phyloP scores from a whole-genome alignment of 306 rosid species.

The Sicyos baderoa region DNA sequence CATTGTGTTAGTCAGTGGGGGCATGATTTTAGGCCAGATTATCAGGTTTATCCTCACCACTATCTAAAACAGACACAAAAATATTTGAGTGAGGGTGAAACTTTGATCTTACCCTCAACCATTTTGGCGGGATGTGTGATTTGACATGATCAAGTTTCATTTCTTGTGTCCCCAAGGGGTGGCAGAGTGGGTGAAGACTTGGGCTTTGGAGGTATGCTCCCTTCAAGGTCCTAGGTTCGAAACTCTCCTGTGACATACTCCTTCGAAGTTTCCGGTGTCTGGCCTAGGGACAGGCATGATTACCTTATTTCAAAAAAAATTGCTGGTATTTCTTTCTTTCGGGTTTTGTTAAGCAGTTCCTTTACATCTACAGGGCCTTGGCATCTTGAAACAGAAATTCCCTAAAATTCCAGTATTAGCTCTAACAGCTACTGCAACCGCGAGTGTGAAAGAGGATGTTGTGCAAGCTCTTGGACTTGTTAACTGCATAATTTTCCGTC shows the following conservation, averaged over 20 bases:
- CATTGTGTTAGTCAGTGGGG: conserved; percentile 99
- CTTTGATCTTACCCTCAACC: not conserved
- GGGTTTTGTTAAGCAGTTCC: conserved; percentile 16
- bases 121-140: conserved; percentile 14
- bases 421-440: conserved; percentile 96
- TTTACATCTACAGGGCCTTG: conserved; percentile 67
- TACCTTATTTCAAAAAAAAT: too few relatives aligned
- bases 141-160: not conserved
- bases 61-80: not conserved
- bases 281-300: too few relatives aligned
- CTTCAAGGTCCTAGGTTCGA: too few relatives aligned
- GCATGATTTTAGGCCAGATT: conserved; percentile 98
- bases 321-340: conserved; percentile 2
- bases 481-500: conserved; percentile 86
- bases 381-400: conserved; percentile 90
- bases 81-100: not conserved
- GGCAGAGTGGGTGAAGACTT: too few relatives aligned
- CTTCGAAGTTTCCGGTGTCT: too few relatives aligned
- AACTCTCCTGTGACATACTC: too few relatives aligned
- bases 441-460: conserved; percentile 97
- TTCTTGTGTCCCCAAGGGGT: too few relatives aligned
- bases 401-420: conserved; percentile 92
- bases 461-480: conserved; percentile 96
- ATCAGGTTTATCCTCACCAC: conserved; percentile 56
- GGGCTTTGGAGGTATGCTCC: too few relatives aligned